Conservation (phyloP, 345 rosid species). For the Pistacia vera region DNA sequence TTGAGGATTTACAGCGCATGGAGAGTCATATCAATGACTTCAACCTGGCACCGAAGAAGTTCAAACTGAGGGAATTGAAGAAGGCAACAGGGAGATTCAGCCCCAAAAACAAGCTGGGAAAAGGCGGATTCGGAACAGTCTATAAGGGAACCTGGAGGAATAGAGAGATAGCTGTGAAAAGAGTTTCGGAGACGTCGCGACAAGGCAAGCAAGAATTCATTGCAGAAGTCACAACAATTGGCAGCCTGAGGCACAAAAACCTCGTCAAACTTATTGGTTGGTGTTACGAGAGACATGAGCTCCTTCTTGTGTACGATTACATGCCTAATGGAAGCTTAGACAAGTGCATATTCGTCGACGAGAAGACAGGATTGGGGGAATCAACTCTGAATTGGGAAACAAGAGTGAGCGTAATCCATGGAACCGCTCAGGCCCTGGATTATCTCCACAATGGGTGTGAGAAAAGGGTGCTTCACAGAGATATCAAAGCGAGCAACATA, state of each 20-base stretch:
- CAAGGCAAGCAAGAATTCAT: constrained; percentile 85
- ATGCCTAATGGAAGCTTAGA: constrained; percentile 79
- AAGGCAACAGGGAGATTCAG: constrained; percentile 60
- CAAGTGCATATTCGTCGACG: constrained; percentile 40
- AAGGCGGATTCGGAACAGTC: constrained; percentile 84
- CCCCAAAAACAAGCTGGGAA: constrained; percentile 57
- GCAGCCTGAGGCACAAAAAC: constrained; percentile 66
- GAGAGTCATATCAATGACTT: constrained; percentile 53
- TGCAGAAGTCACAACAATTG: constrained; percentile 76
- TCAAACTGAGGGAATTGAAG: constrained; percentile 48
- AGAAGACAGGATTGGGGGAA: constrained; percentile 20
- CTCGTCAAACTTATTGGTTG: constrained; percentile 79
- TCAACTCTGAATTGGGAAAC: constrained; percentile 49
- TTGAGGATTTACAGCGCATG: constrained; percentile 41
- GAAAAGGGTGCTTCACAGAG: constrained; percentile 68
- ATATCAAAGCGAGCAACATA: constrained; percentile 75
- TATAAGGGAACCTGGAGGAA: constrained; percentile 54
- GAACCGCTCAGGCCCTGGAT: constrained; percentile 70
- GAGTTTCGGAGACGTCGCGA: constrained; percentile 56
- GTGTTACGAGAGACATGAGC: constrained; percentile 62
- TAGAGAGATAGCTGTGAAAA: constrained; percentile 70
- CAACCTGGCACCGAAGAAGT: constrained; percentile 55
- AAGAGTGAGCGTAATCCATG: constrained; percentile 49
- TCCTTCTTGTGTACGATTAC: constrained; percentile 71
- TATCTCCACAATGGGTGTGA: constrained; percentile 74